Percentiles rank a stretch among this genome's conserved stretches.
These are phyloP conservation scores for Candida coquimbonensis DNA, from an alignment of 805 yeast species.

Conservation along the genomic window DNA sequence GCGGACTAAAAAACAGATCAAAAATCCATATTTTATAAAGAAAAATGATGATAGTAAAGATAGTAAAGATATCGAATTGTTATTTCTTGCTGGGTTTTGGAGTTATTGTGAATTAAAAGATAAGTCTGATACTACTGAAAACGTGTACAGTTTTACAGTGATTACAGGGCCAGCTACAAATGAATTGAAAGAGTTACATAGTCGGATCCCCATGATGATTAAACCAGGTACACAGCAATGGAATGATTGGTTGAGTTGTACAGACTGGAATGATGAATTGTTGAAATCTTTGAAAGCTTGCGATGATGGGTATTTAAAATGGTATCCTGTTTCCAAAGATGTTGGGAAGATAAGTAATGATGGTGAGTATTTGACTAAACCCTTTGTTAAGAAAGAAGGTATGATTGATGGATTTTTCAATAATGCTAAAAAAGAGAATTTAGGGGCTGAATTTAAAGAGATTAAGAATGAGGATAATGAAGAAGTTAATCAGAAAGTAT, in stretches of 20 bases:
- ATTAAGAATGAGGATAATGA: background rate
- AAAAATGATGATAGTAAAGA: constrained; percentile 32
- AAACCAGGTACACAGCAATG: constrained; percentile 53
- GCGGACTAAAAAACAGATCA: constrained; percentile 30
- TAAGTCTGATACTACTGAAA: background rate
- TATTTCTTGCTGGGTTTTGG: constrained; percentile 62
- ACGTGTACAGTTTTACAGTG: constrained; percentile 51
- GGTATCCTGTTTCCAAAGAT: constrained; percentile 48
- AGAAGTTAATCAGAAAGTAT: background rate
- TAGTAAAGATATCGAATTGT: constrained; percentile 26
- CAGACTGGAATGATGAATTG: constrained; percentile 34
- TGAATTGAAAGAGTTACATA: constrained; percentile 61
- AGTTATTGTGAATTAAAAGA: constrained; percentile 15
- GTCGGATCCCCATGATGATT: constrained; percentile 70
- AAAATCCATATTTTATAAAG: constrained; percentile 60
- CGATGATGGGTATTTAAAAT: constrained; percentile 33
- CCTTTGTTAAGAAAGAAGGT: constrained; percentile 13
- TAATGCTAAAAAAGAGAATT: background rate
- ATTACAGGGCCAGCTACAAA: constrained; percentile 67
- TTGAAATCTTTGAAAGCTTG: constrained; percentile 34
- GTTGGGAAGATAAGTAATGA: constrained; percentile 59
- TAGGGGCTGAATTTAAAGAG: background rate
- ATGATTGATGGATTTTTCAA: constrained; percentile 12
- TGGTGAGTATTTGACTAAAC: constrained; percentile 26
- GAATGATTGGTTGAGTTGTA: constrained; percentile 53